Conservation (phyloP, 2,329 filamentous ascomycete species). For the Cladosporium halotolerans region DNA sequence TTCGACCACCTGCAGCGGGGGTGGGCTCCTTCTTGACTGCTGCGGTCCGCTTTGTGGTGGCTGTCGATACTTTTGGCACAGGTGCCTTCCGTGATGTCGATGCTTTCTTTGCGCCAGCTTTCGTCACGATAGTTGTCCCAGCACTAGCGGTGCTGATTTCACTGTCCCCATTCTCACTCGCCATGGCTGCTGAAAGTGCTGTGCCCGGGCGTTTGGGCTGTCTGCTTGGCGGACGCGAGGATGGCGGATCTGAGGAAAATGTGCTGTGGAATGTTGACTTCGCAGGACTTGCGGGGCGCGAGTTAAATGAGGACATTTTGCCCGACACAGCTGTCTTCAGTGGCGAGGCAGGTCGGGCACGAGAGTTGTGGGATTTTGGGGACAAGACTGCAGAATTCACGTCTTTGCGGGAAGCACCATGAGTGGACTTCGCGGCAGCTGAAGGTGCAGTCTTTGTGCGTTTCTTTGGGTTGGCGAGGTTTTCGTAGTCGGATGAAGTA, state of each 20-base stretch:
- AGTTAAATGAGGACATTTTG: constrained; percentile 47
- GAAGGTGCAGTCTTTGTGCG: constrained; percentile 33
- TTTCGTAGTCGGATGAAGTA: constrained; percentile 20
- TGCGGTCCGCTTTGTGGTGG: constrained; percentile 33
- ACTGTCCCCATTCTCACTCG: constrained; percentile 37
- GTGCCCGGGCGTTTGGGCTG: constrained; percentile 45
- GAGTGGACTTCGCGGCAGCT: constrained; percentile 27
- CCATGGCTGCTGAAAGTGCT: constrained; percentile 30
- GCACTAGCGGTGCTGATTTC: constrained; percentile 56
- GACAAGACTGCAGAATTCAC: constrained; percentile 59
- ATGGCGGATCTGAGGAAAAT: constrained; percentile 46
- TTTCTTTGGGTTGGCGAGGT: constrained; percentile 65
- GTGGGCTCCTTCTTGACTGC: constrained; percentile 20
- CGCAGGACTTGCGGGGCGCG: constrained; percentile 54
- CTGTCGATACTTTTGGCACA: constrained; percentile 36
- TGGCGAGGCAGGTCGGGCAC: constrained; percentile 56
- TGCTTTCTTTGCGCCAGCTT: constrained; percentile 40
- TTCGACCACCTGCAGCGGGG: constrained; percentile 18
- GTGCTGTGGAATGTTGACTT: constrained; percentile 33
- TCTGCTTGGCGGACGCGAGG: constrained; percentile 56
- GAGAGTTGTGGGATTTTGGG: constrained; percentile 74
- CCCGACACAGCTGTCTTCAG: constrained; percentile 44
- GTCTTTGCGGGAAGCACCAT: neutral
- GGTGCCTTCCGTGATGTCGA: constrained; percentile 37
- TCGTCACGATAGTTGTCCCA: constrained; percentile 54